Evolutionary conservation across 352 stramenopile genomes (phyloP), one percentile per base, ranked within the genome.

Genomic region (Aphanomyces invadans): DNA sequence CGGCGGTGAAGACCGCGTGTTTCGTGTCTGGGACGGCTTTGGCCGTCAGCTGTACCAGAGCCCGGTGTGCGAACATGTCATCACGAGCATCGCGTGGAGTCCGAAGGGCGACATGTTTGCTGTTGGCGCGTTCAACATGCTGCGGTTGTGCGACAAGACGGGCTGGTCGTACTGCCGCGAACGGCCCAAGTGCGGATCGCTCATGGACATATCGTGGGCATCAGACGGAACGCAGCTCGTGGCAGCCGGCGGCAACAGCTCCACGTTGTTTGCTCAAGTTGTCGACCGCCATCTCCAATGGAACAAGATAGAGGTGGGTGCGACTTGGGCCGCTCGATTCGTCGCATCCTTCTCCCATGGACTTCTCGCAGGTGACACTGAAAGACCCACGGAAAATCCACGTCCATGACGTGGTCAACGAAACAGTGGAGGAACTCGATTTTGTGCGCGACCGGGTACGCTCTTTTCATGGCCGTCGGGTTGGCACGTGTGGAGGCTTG

Each of bases 11-110:
- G 93, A 98, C 70, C 80, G 93, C 5, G 81, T 90, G 28, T 98
- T 97, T 71, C 79, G 90, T 10, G 82, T 97, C 12, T 98, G 92
- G 91, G 92, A 97, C 69, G 78, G 78, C 12, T 97, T 96, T 68
- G 92, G 92, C 0, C 84, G 90, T 4, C 86, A 96, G 59, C 71
- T 98, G 45, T 98, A 95, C 70, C 79, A 92, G 53, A 94, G 85
- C 62, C 73, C 77, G 1, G 70, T 71, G 11, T 75, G 89, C 17
- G 87, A 95, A 54, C 85, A 97, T 70, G 90, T 97, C 3, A 73
- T 98, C 62, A 98, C 93, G 4, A 90, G 85, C 25, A 78, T 98
- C 2, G 76, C 85, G 26, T 98, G 92, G 93, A 90, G 79, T 57
- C 91, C 93, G 0, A 97, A 95, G 52, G 92, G 92, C 21, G 84